Percentiles rank a stretch among this genome's conserved stretches.
These are phyloP conservation scores for Phaeolepiota aurea DNA, from an alignment of 768 basidiomycete genomes.

Conservation along the genomic window DNA sequence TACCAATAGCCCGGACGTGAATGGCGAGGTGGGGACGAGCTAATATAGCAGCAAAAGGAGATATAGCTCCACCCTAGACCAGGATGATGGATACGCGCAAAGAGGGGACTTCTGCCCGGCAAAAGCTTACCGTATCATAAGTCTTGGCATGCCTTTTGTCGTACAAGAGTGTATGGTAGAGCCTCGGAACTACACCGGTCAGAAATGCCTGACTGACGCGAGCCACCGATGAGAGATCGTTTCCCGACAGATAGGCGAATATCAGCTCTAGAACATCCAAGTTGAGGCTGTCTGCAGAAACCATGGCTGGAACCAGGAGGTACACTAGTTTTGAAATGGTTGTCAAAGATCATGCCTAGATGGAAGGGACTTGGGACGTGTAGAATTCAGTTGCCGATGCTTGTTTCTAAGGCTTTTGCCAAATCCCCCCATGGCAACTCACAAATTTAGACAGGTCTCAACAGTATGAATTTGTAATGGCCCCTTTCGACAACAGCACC, in stretches of 20 bases:
- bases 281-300: conserved; percentile 59
- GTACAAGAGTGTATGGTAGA: conserved; percentile 55
- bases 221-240: conserved; percentile 52
- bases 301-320: conserved; percentile 62
- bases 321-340: neutral
- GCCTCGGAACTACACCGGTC: conserved; percentile 50
- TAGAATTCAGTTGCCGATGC: no score
- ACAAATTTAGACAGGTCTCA: no score
- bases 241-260: conserved; percentile 41
- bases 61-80: conserved; percentile 27
- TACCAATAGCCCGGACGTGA: conserved; percentile 56
- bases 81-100: neutral
- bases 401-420: no score
- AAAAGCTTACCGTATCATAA: conserved; percentile 36
- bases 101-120: neutral
- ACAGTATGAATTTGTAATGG: no score
- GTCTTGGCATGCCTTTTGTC: conserved; percentile 47
- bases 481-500: no score
- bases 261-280: conserved; percentile 70
- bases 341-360: no score
- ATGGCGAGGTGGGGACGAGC: conserved; percentile 43
- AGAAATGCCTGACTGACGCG: conserved; percentile 62
- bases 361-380: no score
- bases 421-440: no score
- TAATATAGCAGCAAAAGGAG: conserved; percentile 54